A percentile compares a stretch with the other conserved stretches of the same genome.
phyloP scores from a whole-genome alignment of 805 yeast species.

The Pichia pseudocactophila region DNA sequence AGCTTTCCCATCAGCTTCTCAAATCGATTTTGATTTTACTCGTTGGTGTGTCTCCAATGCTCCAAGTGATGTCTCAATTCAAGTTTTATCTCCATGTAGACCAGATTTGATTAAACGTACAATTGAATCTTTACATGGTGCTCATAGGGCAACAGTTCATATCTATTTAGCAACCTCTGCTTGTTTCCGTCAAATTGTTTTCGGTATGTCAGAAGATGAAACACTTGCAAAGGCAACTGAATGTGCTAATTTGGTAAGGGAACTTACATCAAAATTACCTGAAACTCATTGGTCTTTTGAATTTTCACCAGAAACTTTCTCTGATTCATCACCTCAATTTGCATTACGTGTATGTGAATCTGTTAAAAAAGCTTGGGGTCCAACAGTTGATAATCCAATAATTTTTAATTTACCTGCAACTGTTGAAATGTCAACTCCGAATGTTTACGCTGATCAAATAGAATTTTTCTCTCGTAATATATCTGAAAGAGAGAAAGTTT shows the following conservation, averaged over 20 bases:
- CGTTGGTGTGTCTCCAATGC: slow-evolving; percentile 63
- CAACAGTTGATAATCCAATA: slow-evolving; percentile 54
- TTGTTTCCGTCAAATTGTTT: slow-evolving; percentile 64
- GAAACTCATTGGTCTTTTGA: slow-evolving; percentile 66
- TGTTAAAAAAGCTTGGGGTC: slow-evolving; percentile 68
- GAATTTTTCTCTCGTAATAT: slow-evolving; percentile 61
- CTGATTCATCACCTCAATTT: slow-evolving; percentile 59
- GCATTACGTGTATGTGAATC: slow-evolving; percentile 63
- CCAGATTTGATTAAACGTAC: slow-evolving; percentile 65
- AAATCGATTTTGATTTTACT: slow-evolving; percentile 74
- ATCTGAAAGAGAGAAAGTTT: slow-evolving; percentile 57
- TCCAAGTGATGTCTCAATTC: slow-evolving; percentile 70
- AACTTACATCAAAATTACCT: slow-evolving; percentile 38
- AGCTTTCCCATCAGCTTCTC: slow-evolving; percentile 74
- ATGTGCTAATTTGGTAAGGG: slow-evolving; percentile 52
- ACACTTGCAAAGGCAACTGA: slow-evolving; percentile 52
- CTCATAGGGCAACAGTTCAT: slow-evolving; percentile 68
- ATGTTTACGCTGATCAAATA: slow-evolving; percentile 76
- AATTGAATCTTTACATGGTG: slow-evolving; percentile 63
- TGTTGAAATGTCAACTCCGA: slow-evolving; percentile 75
- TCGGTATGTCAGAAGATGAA: slow-evolving; percentile 52
- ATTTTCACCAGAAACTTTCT: slow-evolving; percentile 74
- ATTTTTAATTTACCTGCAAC: slow-evolving; percentile 81
- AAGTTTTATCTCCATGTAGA: slow-evolving; percentile 69
- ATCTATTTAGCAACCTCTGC: slow-evolving; percentile 71